phyloP scores from a whole-genome alignment of 2,329 filamentous ascomycete species.

The Penicillium digitatum region DNA sequence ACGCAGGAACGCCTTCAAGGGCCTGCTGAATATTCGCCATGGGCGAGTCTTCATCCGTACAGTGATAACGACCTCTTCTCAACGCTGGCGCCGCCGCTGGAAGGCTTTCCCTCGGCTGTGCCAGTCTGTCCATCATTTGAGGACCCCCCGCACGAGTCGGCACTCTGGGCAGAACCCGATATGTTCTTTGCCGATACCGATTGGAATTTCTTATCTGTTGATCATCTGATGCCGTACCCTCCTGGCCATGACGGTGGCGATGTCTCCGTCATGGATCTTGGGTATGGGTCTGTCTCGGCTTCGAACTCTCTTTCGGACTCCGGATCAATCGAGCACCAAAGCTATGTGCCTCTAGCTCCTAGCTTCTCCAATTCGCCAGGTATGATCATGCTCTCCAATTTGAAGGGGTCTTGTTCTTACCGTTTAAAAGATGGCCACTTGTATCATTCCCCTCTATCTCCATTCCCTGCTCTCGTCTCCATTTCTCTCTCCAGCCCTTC shows the following conservation, averaged over 20 bases:
- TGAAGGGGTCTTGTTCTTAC: slow-evolving; percentile 3
- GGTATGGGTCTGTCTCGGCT: slow-evolving; percentile 15
- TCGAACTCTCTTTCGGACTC: slow-evolving; percentile 23
- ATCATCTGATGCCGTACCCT: slow-evolving; percentile 8
- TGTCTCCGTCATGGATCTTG: slow-evolving; percentile 9
- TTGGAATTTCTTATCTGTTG: slow-evolving; percentile 20
- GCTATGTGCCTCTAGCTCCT: slow-evolving; percentile 9
- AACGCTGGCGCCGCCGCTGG: slow-evolving; percentile 14
- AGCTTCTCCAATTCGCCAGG: slow-evolving; percentile 21
- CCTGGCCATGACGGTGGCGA: slow-evolving; percentile 11
- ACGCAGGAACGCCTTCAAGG: slow-evolving; percentile 17
- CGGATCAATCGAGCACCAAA: slow-evolving; percentile 14
- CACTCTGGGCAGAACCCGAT: slow-evolving; percentile 22
- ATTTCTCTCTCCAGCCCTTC: slow-evolving; percentile 19
- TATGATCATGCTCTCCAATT: background rate
- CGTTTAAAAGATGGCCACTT: slow-evolving; percentile 15
- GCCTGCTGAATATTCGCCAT: slow-evolving; percentile 14
- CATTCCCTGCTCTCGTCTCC: slow-evolving; percentile 13
- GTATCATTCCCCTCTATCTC: slow-evolving; percentile 20
- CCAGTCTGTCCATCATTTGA: slow-evolving; percentile 18
- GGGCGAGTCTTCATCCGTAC: slow-evolving; percentile 14
- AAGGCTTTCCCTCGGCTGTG: slow-evolving; percentile 14
- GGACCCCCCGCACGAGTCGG: slow-evolving; percentile 16
- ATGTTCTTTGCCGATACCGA: slow-evolving; percentile 20
- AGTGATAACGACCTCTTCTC: slow-evolving; percentile 11